phyloP scores from a whole-genome alignment of 1,139 yeast genomes.

The Diutina sp. region DNA sequence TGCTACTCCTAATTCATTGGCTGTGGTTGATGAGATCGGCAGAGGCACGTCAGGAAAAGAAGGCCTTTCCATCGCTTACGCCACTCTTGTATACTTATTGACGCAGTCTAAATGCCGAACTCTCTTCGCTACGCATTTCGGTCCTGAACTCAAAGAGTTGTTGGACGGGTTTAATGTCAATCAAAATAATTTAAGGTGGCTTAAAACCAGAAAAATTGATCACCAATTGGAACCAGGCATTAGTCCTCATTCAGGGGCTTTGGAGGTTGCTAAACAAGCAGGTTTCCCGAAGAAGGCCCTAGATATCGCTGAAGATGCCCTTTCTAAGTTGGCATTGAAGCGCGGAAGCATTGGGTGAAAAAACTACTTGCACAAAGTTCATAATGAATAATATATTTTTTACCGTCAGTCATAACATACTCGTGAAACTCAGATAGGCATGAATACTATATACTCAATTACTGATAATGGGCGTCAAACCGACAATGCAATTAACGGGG shows the following conservation, averaged over 20 bases:
- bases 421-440: background rate
- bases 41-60: conserved; percentile 88
- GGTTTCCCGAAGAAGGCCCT: conserved; percentile 67
- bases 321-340: background rate
- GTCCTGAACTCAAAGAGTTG: conserved; percentile 41
- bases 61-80: conserved; percentile 85
- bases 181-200: conserved; percentile 27
- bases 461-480: background rate
- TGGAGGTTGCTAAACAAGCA: conserved; percentile 73
- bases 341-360: background rate
- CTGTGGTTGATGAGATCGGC: conserved; percentile 92
- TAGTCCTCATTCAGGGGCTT: conserved; percentile 66
- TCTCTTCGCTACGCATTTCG: conserved; percentile 91
- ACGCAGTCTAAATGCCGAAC: conserved; percentile 54
- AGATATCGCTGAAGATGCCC: conserved; percentile 31
- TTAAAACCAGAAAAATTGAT: conserved; percentile 33
- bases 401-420: background rate
- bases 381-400: background rate
- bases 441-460: background rate
- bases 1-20: conserved; percentile 68
- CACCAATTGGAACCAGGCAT: conserved; percentile 63
- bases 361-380: background rate
- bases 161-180: conserved; percentile 15
- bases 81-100: conserved; percentile 51
- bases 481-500: background rate